phyloP scores from a whole-genome alignment of 345 rosid species.

The Euphorbia pulcherrima region DNA sequence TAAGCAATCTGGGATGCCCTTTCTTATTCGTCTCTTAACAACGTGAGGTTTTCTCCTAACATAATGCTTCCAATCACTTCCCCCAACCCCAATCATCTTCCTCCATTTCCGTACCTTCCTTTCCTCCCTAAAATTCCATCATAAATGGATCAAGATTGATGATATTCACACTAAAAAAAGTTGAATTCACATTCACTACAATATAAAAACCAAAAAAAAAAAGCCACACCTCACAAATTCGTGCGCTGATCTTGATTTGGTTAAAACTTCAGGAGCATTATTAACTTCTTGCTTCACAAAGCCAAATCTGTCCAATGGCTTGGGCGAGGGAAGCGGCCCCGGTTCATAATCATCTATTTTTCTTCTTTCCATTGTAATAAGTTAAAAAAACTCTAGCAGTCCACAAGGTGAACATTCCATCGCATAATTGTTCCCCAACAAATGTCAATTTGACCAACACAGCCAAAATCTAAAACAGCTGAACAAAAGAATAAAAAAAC shows the following conservation, averaged over 20 bases:
- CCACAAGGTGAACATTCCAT: slow-evolving; percentile 14
- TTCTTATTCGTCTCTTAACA: slow-evolving; percentile 76
- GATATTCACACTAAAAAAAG: slow-evolving; percentile 1
- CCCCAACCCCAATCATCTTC: slow-evolving; percentile 96
- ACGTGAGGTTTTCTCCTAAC: slow-evolving; percentile 80
- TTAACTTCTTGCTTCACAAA: slow-evolving; percentile 61
- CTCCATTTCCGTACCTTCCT: slow-evolving; percentile 90
- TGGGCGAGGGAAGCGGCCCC: slow-evolving; percentile 58
- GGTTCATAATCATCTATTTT: slow-evolving; percentile 57
- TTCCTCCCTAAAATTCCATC: slow-evolving; percentile 59
- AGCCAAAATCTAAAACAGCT: slow-evolving; percentile 17
- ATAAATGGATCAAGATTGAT: slow-evolving; percentile 16
- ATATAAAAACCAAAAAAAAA: not conserved
- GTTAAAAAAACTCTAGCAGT: slow-evolving; percentile 21
- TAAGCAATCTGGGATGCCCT: slow-evolving; percentile 95
- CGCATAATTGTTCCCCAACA: slow-evolving; percentile 25
- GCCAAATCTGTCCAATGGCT: slow-evolving; percentile 68
- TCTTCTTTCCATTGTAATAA: slow-evolving; percentile 61
- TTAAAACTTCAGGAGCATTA: slow-evolving; percentile 45
- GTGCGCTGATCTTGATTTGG: slow-evolving; percentile 46
- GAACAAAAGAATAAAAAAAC: not conserved
- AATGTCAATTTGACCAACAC: slow-evolving; percentile 12
- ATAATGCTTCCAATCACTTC: slow-evolving; percentile 97
- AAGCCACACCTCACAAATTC: slow-evolving; percentile 48
- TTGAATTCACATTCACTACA: slow-evolving; percentile 10